Evolutionary conservation across 106 monocot genomes (phyloP), one percentile per base, ranked within the genome.

Genomic region (Dioscorea alata): DNA sequence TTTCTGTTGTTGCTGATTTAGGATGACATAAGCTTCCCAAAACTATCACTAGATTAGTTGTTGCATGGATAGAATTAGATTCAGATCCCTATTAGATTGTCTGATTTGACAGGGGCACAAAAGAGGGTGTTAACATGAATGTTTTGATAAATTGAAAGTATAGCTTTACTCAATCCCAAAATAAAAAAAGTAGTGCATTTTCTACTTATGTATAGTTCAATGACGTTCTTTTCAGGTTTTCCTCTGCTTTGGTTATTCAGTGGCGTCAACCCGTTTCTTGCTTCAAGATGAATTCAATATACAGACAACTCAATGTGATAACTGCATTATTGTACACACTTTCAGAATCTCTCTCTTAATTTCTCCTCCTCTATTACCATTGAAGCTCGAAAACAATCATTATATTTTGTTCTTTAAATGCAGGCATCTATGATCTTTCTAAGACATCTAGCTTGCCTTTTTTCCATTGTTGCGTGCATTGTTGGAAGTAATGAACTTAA

Each of bases 201-300:
- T 34, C 34, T 34, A 34, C n/a, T n/a, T n/a, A n/a, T n/a, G n/a
- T n/a, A n/a, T n/a, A n/a, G n/a, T n/a, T n/a, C n/a, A n/a, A n/a
- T 49, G 13, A 14, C 50, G 20, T 73, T 61, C 15, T 50, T 49
- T 77, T 24, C 80, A 97, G 96, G 92, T 97, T 23, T 73, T 97
- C 64, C 65, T 74, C 12, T 97, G 96, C 80, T 97, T 97, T 76
- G 88, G 83, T 25, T 89, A 92, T 60, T 97, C 96, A 4, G 96
- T 97, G 61, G 92, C 96, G n/a, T 92, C 89, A 25, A 97, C 96
- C 65, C 88, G 96, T 21, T 97, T 89, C 80, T 64, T 97, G 76
- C 89, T 97, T 72, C 96, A 97, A 83, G 96, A 97, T 67, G 96
- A 97, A 72, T 97, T 97, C 84, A 97, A 97, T 62, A 89, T 97